phyloP scores from a whole-genome alignment of 768 basidiomycete species.

The Postia placenta region DNA sequence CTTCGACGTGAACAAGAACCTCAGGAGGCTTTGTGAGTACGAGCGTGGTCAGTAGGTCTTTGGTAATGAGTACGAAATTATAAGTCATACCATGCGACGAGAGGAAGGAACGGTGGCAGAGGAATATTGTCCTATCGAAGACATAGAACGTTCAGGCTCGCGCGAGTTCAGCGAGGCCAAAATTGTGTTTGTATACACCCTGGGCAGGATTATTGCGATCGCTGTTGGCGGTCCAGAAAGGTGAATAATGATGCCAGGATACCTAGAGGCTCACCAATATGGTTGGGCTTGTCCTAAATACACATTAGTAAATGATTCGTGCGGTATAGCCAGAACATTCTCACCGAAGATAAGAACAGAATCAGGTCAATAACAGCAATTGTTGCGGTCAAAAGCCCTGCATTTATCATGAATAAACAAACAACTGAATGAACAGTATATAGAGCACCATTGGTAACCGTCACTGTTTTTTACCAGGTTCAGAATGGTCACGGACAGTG shows the following conservation, averaged over 20 bases:
- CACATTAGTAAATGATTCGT: not conserved
- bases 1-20: conserved; percentile 1
- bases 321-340: not conserved
- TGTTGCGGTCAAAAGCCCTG: not conserved
- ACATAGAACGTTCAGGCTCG: not conserved
- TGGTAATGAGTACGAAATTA: too few relatives aligned
- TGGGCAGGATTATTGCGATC: not conserved
- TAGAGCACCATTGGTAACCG: not conserved
- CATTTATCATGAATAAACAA: not conserved
- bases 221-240: not conserved
- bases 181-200: not conserved
- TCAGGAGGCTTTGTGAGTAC: not conserved
- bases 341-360: not conserved
- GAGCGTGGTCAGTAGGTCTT: not conserved
- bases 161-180: conserved; percentile 1
- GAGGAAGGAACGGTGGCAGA: not conserved
- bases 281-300: not conserved
- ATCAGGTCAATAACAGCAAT: not conserved
- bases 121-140: not conserved
- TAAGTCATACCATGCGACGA: not conserved
- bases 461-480: not conserved
- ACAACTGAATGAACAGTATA: not conserved
- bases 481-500: not conserved
- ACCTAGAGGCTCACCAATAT: not conserved
- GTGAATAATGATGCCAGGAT: not conserved